A percentile compares a stretch with the other conserved stretches of the same genome.
These are phyloP conservation scores for Leccinum ochraceum DNA, from an alignment of 768 basidiomycete genomes.

Conservation along the genomic window DNA sequence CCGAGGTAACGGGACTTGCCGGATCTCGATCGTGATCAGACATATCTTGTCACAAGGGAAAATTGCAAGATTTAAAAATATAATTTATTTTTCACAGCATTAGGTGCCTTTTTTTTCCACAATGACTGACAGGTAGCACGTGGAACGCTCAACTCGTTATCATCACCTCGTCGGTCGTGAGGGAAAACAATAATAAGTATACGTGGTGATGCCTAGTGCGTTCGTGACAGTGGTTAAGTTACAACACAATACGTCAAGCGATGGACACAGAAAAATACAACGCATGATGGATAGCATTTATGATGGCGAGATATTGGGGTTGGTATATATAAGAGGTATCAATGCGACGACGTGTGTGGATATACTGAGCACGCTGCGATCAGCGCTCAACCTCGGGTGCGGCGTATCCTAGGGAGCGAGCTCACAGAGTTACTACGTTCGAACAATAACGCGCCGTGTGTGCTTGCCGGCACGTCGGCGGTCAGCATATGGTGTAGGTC, in stretches of 20 bases:
- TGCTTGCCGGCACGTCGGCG: constrained; percentile 80
- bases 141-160: constrained; percentile 11
- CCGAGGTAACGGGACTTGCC: constrained; percentile 24
- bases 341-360: constrained; percentile 17
- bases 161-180: constrained; percentile 10
- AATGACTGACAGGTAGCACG: constrained; percentile 16
- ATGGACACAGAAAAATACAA: constrained; percentile 22
- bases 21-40: constrained; percentile 22
- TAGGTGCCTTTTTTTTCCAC: constrained; percentile 1
- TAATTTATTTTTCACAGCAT: constrained; percentile 6
- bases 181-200: constrained; percentile 13
- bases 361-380: neutral
- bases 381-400: neutral
- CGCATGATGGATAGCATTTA: constrained; percentile 24
- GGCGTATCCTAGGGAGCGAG: neutral
- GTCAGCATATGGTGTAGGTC: constrained; percentile 73
- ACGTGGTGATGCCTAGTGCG: constrained; percentile 10
- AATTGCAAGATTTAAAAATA: constrained; percentile 1
- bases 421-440: constrained; percentile 30
- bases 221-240: constrained; percentile 8
- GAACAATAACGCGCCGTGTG: constrained; percentile 69
- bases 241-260: constrained; percentile 17
- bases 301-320: constrained; percentile 15
- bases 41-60: constrained; percentile 10
- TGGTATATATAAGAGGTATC: constrained; percentile 27